These are phyloP conservation scores for Puccinia brachypodii DNA, from an alignment of 1,284 basidiomycete species.

Conservation along the genomic window DNA sequence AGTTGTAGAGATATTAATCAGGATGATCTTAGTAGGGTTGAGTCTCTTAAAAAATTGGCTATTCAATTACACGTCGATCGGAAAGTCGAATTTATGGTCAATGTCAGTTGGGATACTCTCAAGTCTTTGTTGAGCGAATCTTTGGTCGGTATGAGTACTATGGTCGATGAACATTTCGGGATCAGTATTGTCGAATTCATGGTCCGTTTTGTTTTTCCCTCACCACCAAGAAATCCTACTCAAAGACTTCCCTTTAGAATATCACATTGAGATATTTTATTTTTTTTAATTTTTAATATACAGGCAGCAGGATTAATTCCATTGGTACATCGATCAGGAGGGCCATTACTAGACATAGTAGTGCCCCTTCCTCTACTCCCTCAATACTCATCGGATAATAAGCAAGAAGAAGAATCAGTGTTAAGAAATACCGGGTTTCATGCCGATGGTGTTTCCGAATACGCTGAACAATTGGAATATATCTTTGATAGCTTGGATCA, in stretches of 20 bases:
- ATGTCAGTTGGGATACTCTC: constrained; percentile 74
- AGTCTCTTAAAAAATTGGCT: constrained; percentile 65
- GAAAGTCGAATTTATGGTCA: constrained; percentile 76
- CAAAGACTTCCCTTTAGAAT: not conserved
- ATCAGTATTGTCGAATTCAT: constrained; percentile 98
- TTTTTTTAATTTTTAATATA: constrained; percentile 15
- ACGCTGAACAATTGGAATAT: not conserved
- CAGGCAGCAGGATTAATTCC: constrained; percentile 92
- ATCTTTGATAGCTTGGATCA: not conserved
- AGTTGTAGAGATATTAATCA: constrained; percentile 77
- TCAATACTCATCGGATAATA: not conserved
- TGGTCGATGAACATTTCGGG: constrained; percentile 99
- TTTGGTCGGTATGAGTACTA: constrained; percentile 87
- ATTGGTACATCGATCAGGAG: constrained; percentile 86
- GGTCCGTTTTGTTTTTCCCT: constrained; percentile 62
- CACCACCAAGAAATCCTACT: not conserved
- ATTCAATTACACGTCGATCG: constrained; percentile 68
- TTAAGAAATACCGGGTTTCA: constrained; percentile 7
- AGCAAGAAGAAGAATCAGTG: not conserved
- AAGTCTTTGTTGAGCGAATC: constrained; percentile 70
- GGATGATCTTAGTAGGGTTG: constrained; percentile 71
- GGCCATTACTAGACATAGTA: constrained; percentile 87
- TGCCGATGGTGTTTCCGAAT: not conserved
- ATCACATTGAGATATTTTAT: not conserved
- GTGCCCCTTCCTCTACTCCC: constrained; percentile 59